Conservation (phyloP, 805 yeast species). For the Lipomyces lipofer region DNA sequence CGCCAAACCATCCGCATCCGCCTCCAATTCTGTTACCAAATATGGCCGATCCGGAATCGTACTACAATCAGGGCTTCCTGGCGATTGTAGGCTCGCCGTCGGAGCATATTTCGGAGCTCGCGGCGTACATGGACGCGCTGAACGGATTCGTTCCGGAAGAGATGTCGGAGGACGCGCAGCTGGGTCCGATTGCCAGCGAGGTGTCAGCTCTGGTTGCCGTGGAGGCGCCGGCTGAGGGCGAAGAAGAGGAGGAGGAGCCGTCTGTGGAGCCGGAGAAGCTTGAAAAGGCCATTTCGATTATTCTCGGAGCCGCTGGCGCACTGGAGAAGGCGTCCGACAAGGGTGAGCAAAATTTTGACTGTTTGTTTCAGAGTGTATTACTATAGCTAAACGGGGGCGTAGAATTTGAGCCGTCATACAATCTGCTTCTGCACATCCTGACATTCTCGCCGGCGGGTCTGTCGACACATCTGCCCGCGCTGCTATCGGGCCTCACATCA, state of each 20-base stretch:
- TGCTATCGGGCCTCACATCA: slow-evolving; percentile 36
- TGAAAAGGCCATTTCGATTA: slow-evolving; percentile 20
- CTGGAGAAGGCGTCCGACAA: slow-evolving; percentile 21
- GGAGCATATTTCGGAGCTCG: slow-evolving; percentile 35
- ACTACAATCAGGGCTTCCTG: slow-evolving; percentile 18
- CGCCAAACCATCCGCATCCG: too few relatives aligned
- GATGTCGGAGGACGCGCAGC: slow-evolving; percentile 23
- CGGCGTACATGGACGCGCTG: slow-evolving; percentile 41
- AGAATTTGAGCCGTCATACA: slow-evolving; percentile 45
- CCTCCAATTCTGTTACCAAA: background rate
- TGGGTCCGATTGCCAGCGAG: slow-evolving; percentile 24
- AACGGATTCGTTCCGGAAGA: slow-evolving; percentile 35
- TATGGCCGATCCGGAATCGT: slow-evolving; percentile 1
- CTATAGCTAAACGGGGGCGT: background rate
- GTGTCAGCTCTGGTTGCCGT: slow-evolving; percentile 12
- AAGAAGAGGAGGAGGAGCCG: slow-evolving; percentile 15
- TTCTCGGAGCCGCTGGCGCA: slow-evolving; percentile 18
- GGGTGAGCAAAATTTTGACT: slow-evolving; percentile 6
- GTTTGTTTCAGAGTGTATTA: background rate
- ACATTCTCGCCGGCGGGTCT: slow-evolving; percentile 39
- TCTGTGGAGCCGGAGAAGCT: slow-evolving; percentile 15
- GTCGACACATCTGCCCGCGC: slow-evolving; percentile 36
- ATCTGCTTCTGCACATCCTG: slow-evolving; percentile 42
- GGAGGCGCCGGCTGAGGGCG: slow-evolving; percentile 3
- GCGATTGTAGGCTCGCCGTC: slow-evolving; percentile 19